A percentile compares a stretch with the other conserved stretches of the same genome.
Evolutionary conservation across 140 eudicot genomes (phyloP).

Genomic region (Oenanthe javanica): DNA sequence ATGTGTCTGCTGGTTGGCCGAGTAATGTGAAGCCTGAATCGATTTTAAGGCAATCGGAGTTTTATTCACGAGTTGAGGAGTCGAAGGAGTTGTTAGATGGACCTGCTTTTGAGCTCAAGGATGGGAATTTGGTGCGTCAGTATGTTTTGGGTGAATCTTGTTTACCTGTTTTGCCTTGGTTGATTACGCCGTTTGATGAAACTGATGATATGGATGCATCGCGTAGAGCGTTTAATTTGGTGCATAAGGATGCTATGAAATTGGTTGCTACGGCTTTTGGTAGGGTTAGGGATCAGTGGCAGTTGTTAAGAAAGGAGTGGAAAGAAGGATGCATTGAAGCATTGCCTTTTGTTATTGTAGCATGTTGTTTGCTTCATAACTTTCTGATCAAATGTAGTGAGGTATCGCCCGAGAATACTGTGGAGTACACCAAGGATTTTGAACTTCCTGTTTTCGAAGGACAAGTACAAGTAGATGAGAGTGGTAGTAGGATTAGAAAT

Average conservation of each 20-base stretch:
- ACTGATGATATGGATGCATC: slow-evolving; percentile 19
- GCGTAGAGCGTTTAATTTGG: slow-evolving; percentile 32
- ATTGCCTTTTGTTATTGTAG: slow-evolving; percentile 36
- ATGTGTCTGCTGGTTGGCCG: slow-evolving; percentile 60
- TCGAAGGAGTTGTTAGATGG: slow-evolving; percentile 38
- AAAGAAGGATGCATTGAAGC: slow-evolving; percentile 39
- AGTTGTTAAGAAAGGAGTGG: slow-evolving; percentile 35
- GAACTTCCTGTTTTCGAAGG: slow-evolving; percentile 37
- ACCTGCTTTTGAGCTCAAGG: slow-evolving; percentile 22
- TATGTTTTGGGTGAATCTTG: slow-evolving; percentile 46
- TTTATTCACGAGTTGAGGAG: slow-evolving; percentile 36
- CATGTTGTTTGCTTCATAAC: slow-evolving; percentile 44
- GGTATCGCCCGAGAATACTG: slow-evolving; percentile 22
- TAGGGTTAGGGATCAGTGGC: slow-evolving; percentile 34
- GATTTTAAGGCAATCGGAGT: slow-evolving; percentile 25
- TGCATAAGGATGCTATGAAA: slow-evolving; percentile 33
- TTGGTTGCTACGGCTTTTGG: slow-evolving; percentile 32
- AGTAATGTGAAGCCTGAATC: slow-evolving; percentile 21
- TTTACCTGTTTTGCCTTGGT: slow-evolving; percentile 42
- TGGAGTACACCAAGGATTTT: slow-evolving; percentile 10
- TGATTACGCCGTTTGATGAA: slow-evolving; percentile 33
- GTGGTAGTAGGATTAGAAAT: slow-evolving; percentile 33
- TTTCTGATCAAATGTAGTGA: slow-evolving; percentile 46
- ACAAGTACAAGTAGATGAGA: slow-evolving; percentile 31
- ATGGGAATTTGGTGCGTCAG: slow-evolving; percentile 36